phyloP scores from a whole-genome alignment of 2,329 filamentous ascomycete species.

The Aspergillus puulaauensis region DNA sequence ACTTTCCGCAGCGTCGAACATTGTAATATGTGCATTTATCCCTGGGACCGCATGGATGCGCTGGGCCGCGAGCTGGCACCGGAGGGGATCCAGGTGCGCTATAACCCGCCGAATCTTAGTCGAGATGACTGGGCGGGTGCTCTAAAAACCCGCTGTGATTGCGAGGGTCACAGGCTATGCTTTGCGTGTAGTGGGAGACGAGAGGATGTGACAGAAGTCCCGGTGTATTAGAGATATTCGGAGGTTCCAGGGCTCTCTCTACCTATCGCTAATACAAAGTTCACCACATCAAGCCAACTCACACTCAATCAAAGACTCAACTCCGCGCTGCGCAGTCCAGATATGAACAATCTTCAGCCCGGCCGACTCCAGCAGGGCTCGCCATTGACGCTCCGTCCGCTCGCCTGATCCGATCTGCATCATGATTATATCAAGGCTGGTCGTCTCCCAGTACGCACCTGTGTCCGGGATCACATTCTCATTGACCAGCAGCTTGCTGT shows the following conservation, averaged over 20 bases:
- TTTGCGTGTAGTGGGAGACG: no score
- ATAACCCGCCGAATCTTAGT: not conserved
- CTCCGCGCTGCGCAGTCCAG: constrained; percentile 24
- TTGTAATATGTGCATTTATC: not conserved
- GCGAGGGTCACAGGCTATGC: no score
- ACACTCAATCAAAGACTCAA: constrained; percentile 27
- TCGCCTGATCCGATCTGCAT: constrained; percentile 40
- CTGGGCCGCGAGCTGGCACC: not conserved
- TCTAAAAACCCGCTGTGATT: no score
- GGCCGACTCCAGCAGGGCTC: constrained; percentile 28
- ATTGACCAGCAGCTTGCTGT: constrained; percentile 46
- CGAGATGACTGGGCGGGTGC: not conserved
- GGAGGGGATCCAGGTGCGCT: not conserved
- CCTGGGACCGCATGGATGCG: constrained; percentile 6
- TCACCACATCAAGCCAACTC: constrained; percentile 11
- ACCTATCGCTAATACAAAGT: not conserved
- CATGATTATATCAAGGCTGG: constrained; percentile 44
- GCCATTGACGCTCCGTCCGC: constrained; percentile 42
- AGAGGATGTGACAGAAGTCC: no score
- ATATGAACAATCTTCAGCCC: constrained; percentile 40
- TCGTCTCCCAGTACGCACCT: constrained; percentile 32
- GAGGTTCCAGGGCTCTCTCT: no score
- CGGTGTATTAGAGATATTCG: no score
- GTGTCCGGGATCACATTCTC: constrained; percentile 43
- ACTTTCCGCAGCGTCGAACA: no score